phyloP scores from a whole-genome alignment of 139 green algal species.

The Chlamydomonas eustigma region DNA sequence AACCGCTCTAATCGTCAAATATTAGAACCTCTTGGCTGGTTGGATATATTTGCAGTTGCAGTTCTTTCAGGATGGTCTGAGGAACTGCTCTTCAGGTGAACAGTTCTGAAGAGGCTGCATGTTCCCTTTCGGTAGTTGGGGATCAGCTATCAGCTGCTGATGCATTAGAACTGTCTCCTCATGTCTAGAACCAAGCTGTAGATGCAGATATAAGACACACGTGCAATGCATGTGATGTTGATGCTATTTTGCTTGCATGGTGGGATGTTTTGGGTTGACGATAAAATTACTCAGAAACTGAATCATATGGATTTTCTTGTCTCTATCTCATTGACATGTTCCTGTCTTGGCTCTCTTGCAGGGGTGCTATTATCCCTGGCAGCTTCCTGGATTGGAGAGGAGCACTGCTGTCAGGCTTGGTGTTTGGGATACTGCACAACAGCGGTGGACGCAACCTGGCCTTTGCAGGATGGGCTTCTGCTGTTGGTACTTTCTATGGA shows the following conservation, averaged over 20 bases:
- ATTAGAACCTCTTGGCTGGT: constrained; percentile 41
- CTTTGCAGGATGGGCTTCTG: constrained; percentile 71
- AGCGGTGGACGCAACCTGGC: constrained; percentile 67
- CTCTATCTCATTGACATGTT: too few species aligned
- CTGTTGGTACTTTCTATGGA: constrained; percentile 70
- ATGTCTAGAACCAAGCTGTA: too few species aligned
- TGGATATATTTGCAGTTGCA: constrained; percentile 58
- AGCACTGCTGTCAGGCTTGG: constrained; percentile 51
- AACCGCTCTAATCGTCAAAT: constrained; percentile 14
- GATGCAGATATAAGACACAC: too few species aligned
- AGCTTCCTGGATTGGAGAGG: constrained; percentile 69
- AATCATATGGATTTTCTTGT: too few species aligned
- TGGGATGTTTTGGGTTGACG: too few species aligned
- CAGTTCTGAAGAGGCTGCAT: background rate
- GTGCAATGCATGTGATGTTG: too few species aligned
- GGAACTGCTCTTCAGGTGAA: constrained; percentile 68
- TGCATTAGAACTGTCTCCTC: too few species aligned
- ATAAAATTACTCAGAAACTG: too few species aligned
- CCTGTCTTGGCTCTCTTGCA: background rate
- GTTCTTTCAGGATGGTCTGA: constrained; percentile 54
- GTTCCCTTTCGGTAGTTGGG: too few species aligned
- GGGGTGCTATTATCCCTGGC: constrained; percentile 70
- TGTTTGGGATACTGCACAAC: constrained; percentile 76
- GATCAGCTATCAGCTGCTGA: too few species aligned
- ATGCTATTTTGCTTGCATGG: too few species aligned